Evolutionary conservation across 139 green algal genomes (phyloP), one percentile per base, ranked within the genome.

Genomic region (Coelastrella sp.): DNA sequence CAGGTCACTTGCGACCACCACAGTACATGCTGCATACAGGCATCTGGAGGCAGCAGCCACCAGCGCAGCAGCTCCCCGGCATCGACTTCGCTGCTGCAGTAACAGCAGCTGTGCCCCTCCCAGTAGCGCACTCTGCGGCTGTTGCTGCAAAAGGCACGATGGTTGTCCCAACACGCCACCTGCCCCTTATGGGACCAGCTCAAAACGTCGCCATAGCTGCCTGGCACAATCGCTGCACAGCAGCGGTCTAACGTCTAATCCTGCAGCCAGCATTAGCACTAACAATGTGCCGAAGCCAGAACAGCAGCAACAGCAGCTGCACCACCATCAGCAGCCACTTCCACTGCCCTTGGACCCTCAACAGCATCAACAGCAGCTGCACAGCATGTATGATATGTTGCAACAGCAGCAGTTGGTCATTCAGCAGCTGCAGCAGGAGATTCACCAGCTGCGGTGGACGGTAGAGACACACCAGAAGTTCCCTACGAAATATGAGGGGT

Each of bases 401-500:
- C 68, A 59, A 68, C 68, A 80, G 68, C 83, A 88, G 68, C 83
- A 88, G 64, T 73, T 68, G 20, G 20, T 54, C 7, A 88, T 88
- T 8, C 54, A 7, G 2, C 11, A 17, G 54, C 83, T 88, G 17
- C 83, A 88, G 5, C 83, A 68, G 22, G 66, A 88, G 16, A 2
- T 88, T 23, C 68, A 68, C 16, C 19, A 80, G 68, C 83, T 88
- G 17, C 64, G 68, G 32, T 68, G 68, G 54, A 16, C 17, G 6
- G 20, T 80, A 19, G 54, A 60, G 58, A 23, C 20, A 56, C n/a
- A 80, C 19, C 54, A 54, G 54, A 23, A 17, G 14, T 14, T 22
- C 14, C 74, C 65, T 61, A 16, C 82, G 23, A 61, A 11, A n/a
- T 58, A 75, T 59, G 80, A 60, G 5, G 83, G 83, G 65, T 23